Percentiles rank a stretch among this genome's conserved stretches.
These are phyloP conservation scores for Dactylis glomerata DNA, from an alignment of 176 grass and related monocot species.

Conservation along the genomic window DNA sequence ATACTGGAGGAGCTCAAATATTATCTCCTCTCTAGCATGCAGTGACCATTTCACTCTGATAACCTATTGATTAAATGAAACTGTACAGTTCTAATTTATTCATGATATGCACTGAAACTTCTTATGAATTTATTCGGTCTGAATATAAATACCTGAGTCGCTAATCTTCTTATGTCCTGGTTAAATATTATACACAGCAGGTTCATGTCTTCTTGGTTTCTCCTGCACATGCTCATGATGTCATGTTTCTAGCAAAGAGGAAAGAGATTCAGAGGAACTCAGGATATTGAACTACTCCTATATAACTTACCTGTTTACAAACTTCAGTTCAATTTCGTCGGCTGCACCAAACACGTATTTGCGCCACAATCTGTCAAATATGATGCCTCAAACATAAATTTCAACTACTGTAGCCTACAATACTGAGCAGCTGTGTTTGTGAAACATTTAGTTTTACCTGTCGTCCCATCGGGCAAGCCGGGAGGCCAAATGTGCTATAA, in stretches of 20 bases:
- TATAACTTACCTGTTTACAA: slow-evolving; percentile 50
- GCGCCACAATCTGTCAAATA: slow-evolving; percentile 41
- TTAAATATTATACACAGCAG: slow-evolving; percentile 60
- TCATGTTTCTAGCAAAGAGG: neutral
- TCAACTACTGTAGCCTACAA: neutral
- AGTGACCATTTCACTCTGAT: slow-evolving; percentile 75
- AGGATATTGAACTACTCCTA: neutral
- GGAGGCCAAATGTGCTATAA: slow-evolving; percentile 56
- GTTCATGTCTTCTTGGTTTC: slow-evolving; percentile 66
- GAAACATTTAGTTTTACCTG: slow-evolving; percentile 16
- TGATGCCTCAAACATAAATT: neutral
- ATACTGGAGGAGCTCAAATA: slow-evolving; percentile 52
- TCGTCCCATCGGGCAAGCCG: slow-evolving; percentile 60
- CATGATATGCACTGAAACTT: neutral
- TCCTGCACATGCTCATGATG: slow-evolving; percentile 26
- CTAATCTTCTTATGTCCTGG: slow-evolving; percentile 67
- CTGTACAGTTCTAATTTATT: neutral
- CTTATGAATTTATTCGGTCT: neutral
- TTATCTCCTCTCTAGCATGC: slow-evolving; percentile 69
- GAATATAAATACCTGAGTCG: slow-evolving; percentile 43
- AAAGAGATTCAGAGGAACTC: neutral
- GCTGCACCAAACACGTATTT: slow-evolving; percentile 54
- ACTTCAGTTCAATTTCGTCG: slow-evolving; percentile 67
- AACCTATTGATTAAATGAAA: slow-evolving; percentile 31
- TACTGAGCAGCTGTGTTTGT: neutral